These are phyloP conservation scores for Podospora pseudoanserina DNA, from an alignment of 495 filamentous ascomycete genomes.

Conservation along the genomic window DNA sequence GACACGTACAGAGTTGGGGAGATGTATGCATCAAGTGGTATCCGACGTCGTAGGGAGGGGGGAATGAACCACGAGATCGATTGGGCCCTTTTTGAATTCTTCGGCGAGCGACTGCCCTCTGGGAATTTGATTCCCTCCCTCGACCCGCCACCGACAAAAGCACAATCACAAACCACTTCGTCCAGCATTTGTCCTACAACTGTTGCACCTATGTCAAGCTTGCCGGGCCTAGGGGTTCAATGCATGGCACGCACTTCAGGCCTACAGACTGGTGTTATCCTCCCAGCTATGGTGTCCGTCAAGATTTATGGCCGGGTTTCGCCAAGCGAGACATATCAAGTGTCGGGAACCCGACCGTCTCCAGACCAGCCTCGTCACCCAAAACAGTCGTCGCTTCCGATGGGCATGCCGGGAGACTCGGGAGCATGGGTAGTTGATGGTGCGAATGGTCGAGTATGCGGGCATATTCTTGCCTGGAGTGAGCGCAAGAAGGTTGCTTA, in stretches of 20 bases:
- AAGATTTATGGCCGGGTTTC: slow-evolving; percentile 78
- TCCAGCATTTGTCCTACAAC: slow-evolving; percentile 37
- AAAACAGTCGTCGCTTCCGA: slow-evolving; percentile 25
- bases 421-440: slow-evolving; percentile 93
- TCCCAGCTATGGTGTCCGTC: slow-evolving; percentile 70
- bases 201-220: slow-evolving; percentile 41
- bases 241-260: slow-evolving; percentile 90
- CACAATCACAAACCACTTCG: neutral
- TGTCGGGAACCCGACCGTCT: slow-evolving; percentile 39
- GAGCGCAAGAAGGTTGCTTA: slow-evolving; percentile 72
- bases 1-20: slow-evolving; percentile 73
- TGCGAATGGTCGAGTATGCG: slow-evolving; percentile 71
- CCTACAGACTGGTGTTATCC: slow-evolving; percentile 70
- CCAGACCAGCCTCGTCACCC: neutral
- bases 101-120: slow-evolving; percentile 63
- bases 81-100: slow-evolving; percentile 87
- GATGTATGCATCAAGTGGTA: slow-evolving; percentile 83
- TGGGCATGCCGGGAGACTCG: slow-evolving; percentile 80
- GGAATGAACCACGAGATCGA: slow-evolving; percentile 86
- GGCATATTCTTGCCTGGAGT: slow-evolving; percentile 86
- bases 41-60: slow-evolving; percentile 60
- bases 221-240: slow-evolving; percentile 74
- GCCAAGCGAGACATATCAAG: slow-evolving; percentile 76
- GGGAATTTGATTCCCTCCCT: slow-evolving; percentile 54
- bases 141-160: slow-evolving; percentile 3